Evolutionary conservation across 495 filamentous ascomycete genomes (phyloP).

Genomic region (Amorphotheca resinae): DNA sequence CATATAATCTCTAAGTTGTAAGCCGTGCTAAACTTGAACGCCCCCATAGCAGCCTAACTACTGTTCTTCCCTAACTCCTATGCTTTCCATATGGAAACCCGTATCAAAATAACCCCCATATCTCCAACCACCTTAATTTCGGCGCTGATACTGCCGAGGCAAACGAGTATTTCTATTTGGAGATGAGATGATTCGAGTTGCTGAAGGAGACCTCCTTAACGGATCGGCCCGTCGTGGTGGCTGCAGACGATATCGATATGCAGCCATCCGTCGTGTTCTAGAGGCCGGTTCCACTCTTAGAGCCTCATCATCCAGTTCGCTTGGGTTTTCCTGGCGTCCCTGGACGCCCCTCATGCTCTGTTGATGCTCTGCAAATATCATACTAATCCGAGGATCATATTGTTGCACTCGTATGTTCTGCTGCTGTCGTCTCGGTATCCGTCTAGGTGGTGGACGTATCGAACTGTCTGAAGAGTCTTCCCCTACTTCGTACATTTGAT

Average conservation of each 20-base stretch:
- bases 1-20: no score
- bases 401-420: conserved; percentile 3
- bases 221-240: conserved; percentile 7
- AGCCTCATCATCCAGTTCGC: conserved; percentile 6
- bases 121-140: background rate
- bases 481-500: conserved; percentile 11
- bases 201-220: conserved; percentile 12
- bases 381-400: conserved; percentile 19
- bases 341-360: conserved; percentile 5
- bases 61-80: background rate
- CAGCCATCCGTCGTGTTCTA: conserved; percentile 2
- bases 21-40: no score
- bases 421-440: conserved; percentile 5
- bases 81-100: background rate
- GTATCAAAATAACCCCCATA: background rate
- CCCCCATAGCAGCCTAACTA: no score
- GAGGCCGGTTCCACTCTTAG: conserved; percentile 8
- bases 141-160: conserved; percentile 7
- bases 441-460: conserved; percentile 12
- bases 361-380: conserved; percentile 19
- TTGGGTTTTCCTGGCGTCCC: background rate
- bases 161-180: conserved; percentile 4
- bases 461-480: conserved; percentile 14
- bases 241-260: conserved; percentile 11
- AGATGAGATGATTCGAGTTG: conserved; percentile 7